Percentiles rank a stretch among this genome's conserved stretches.
Conservation (phyloP, 2,329 filamentous ascomycete genomes). For the Phyllachora maydis region DNA sequence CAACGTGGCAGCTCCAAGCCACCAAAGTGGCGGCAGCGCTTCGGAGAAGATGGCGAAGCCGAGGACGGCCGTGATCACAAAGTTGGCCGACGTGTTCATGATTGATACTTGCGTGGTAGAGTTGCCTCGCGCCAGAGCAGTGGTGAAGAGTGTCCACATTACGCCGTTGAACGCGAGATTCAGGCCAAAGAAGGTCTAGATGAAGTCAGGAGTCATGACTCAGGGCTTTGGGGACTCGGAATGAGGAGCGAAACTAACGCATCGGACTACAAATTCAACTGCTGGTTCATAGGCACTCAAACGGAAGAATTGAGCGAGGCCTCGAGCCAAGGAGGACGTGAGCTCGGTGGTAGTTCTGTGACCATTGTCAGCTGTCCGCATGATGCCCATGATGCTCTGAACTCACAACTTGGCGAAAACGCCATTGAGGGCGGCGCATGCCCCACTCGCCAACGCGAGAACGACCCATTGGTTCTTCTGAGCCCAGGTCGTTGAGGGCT, state of each 20-base stretch:
- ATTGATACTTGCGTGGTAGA: constrained; percentile 66
- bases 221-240: not conserved
- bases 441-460: constrained; percentile 52
- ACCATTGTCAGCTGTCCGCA: too few species aligned
- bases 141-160: constrained; percentile 74
- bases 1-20: constrained; percentile 49
- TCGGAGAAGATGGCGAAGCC: constrained; percentile 54
- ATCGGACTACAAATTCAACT: constrained; percentile 26
- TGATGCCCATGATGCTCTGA: too few species aligned
- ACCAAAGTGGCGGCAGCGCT: constrained; percentile 53
- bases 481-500: constrained; percentile 8
- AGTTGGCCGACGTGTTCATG: constrained; percentile 68
- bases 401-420: constrained; percentile 66
- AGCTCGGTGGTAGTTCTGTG: constrained; percentile 33
- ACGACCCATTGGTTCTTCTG: constrained; percentile 36
- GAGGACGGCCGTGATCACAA: constrained; percentile 55
- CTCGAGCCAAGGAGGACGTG: constrained; percentile 24
- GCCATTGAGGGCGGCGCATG: constrained; percentile 63
- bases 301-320: constrained; percentile 21
- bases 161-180: constrained; percentile 58
- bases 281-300: constrained; percentile 17
- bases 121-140: constrained; percentile 50
- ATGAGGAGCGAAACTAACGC: constrained; percentile 16
- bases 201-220: too few species aligned
- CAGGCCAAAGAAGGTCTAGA: constrained; percentile 57